Percentiles rank a stretch among this genome's conserved stretches.
phyloP scores from a whole-genome alignment of 305 asterid genomes.

The Plantago lanceolata region DNA sequence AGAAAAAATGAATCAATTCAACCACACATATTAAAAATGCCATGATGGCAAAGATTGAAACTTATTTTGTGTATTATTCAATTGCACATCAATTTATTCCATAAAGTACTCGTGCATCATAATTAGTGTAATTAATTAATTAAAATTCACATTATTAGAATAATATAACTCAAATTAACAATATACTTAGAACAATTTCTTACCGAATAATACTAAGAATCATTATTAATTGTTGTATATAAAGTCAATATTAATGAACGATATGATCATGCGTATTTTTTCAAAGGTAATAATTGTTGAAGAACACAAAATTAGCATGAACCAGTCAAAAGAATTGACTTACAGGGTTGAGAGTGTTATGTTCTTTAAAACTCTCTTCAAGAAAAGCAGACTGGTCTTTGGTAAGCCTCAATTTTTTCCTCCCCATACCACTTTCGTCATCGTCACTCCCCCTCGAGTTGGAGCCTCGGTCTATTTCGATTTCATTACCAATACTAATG shows the following conservation, averaged over 20 bases:
- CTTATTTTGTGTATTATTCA: background rate
- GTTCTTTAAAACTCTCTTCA: conserved; percentile 81
- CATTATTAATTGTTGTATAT: too few relatives aligned
- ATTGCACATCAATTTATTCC: background rate
- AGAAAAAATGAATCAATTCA: too few relatives aligned
- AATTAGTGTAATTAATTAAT: too few relatives aligned
- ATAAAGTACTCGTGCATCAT: too few relatives aligned
- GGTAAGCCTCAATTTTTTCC: conserved; percentile 63
- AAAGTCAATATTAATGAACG: background rate
- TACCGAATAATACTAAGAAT: too few relatives aligned
- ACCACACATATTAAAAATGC: background rate
- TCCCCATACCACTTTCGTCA: conserved; percentile 45
- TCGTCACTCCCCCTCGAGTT: conserved; percentile 59
- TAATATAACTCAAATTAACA: too few relatives aligned
- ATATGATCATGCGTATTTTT: background rate
- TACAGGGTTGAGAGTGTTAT: conserved; percentile 77
- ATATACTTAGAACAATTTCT: too few relatives aligned
- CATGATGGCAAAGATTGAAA: background rate
- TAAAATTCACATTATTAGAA: background rate
- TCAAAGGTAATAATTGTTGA: background rate
- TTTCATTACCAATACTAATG: conserved; percentile 14
- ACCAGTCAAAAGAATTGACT: conserved; percentile 8
- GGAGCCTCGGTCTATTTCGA: conserved; percentile 31
- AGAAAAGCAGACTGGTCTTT: conserved; percentile 81
- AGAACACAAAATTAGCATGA: background rate